Percentiles rank a stretch among this genome's conserved stretches.
Conservation (phyloP, 176 grass and related monocot species). For the Bolboschoenus planiculmis region DNA sequence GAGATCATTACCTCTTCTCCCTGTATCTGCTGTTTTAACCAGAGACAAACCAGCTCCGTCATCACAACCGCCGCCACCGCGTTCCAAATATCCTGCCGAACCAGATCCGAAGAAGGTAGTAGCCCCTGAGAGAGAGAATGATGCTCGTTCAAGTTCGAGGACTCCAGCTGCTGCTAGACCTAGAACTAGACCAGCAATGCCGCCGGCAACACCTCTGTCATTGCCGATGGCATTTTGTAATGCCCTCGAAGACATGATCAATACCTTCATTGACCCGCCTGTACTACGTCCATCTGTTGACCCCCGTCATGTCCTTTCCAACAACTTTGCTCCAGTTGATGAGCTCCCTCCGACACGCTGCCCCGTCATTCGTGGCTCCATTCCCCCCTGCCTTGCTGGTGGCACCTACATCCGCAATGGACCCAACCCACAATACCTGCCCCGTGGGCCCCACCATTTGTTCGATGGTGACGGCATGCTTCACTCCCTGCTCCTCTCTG, state of each 20-base stretch:
- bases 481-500: constrained; percentile 75
- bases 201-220: background rate
- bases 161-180: background rate
- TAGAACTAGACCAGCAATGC: background rate
- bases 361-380: constrained; percentile 53
- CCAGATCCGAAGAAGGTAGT: background rate
- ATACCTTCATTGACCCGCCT: constrained; percentile 81
- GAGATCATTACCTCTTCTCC: background rate
- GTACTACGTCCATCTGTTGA: constrained; percentile 71
- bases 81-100: background rate
- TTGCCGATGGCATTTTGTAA: constrained; percentile 63
- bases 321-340: constrained; percentile 82
- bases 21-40: constrained; percentile 4
- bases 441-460: constrained; percentile 71
- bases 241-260: constrained; percentile 73
- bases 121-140: background rate
- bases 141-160: background rate
- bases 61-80: background rate
- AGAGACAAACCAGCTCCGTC: background rate
- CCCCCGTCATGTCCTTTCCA: constrained; percentile 51
- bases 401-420: constrained; percentile 96
- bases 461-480: constrained; percentile 98
- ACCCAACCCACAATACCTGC: constrained; percentile 85
- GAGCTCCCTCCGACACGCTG: constrained; percentile 77
- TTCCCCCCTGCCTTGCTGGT: constrained; percentile 70